phyloP scores from a whole-genome alignment of 2,329 filamentous ascomycete genomes.

The Cytospora leucostoma region DNA sequence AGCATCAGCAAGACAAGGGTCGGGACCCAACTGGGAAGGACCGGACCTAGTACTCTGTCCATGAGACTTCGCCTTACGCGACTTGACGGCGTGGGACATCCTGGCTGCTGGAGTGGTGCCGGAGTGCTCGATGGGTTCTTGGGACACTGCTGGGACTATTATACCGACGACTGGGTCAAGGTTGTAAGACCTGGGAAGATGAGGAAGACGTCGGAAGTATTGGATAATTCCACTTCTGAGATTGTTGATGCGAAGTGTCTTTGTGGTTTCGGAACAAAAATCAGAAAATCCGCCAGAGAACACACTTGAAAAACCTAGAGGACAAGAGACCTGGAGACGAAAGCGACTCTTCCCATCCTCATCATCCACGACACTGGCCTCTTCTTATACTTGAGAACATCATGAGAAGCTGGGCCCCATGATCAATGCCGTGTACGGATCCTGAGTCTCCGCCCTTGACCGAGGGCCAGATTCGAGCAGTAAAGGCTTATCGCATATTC shows the following conservation, averaged over 20 bases:
- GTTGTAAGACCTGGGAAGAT: neutral
- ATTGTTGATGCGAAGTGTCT: neutral
- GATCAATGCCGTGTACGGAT: constrained; percentile 13
- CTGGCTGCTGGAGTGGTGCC: neutral
- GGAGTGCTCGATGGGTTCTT: neutral
- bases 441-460: constrained; percentile 11
- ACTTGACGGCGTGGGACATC: constrained; percentile 24
- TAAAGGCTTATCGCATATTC: constrained; percentile 23
- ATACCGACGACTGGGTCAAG: neutral
- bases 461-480: constrained; percentile 12
- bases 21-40: neutral
- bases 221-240: constrained; percentile 5
- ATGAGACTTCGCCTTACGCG: constrained; percentile 9
- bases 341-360: neutral
- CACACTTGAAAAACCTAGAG: constrained; percentile 9
- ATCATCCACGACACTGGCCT: neutral
- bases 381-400: constrained; percentile 8
- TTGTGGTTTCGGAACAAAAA: neutral
- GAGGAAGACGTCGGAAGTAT: constrained; percentile 1
- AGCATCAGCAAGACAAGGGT: neutral
- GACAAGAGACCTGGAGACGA: constrained; percentile 1
- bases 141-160: neutral
- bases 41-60: constrained; percentile 16
- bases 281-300: constrained; percentile 9
- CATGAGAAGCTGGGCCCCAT: constrained; percentile 6